Evolutionary conservation across 192 early-diverging fungal genomes (phyloP), one percentile per base, ranked within the genome.

Genomic region (Thamnidium elegans): DNA sequence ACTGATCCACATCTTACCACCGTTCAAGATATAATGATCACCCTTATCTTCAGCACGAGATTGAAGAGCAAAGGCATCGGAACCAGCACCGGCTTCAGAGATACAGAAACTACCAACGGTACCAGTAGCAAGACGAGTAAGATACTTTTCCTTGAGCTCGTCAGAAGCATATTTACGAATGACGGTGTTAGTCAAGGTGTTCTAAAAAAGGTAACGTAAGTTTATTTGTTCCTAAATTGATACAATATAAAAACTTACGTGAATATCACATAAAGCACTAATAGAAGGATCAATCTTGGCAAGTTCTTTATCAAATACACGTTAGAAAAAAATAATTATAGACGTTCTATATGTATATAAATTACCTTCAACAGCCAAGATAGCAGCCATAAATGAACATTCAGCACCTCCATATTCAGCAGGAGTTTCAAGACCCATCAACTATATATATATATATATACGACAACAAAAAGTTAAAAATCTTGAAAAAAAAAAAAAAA

Each of bases 221-320:
- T 58, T 17, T 19, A 2, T 48, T 14, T 39, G 5, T 39, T 9
- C 13, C 46, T 48, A 14, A 13, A 9, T 48, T 13, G 46, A 0
- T 39, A 39, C 9, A 39, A 39, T 3, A 0, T 10, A 39, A 9
- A 9, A 43, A 44, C 66, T 45, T 73, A 84, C 83, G 59, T 84
- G 89, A 52, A 97, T 91, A 78, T 98, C 96, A 72, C 92, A 94
- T 63, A 90, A 69, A 14, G 91, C 93, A 67, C 83, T 84, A 61
- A 98, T 81, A 19, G 93, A 92, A 11, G 96, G 91, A 69, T 98
- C 96, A 45, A 98, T 81, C 78, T 94, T 94, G 74, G 96, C 93
- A 39, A 96, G 83, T 74, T 96, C 93, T 88, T 23, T 42, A 62
- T 14, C 9, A 26, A 48, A 6, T 32, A 3, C 8, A 31, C 44